Percentiles rank a stretch among this genome's conserved stretches.
These are phyloP conservation scores for Pyropia haitanensis DNA, from an alignment of 23 red algal species.

Conservation along the genomic window DNA sequence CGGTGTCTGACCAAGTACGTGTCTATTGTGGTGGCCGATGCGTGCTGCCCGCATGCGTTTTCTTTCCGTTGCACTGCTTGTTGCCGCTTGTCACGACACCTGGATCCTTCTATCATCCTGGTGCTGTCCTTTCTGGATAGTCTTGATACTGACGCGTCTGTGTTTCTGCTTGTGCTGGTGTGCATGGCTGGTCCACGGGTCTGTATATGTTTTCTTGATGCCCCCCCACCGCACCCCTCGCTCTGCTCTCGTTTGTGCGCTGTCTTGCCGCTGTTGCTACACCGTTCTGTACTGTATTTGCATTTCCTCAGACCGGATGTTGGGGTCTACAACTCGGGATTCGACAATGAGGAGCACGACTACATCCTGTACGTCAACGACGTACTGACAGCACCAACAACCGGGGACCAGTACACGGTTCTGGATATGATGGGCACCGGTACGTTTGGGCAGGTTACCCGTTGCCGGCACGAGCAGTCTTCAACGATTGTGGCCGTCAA, in stretches of 20 bases:
- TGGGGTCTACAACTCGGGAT: slow-evolving; percentile 28
- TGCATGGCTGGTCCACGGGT: too few relatives aligned
- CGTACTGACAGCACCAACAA: slow-evolving; percentile 20
- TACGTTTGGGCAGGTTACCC: slow-evolving; percentile 90
- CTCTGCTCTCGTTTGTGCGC: too few relatives aligned
- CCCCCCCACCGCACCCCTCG: too few relatives aligned
- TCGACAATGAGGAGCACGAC: slow-evolving; percentile 68
- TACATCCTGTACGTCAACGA: slow-evolving; percentile 76
- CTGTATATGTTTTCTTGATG: too few relatives aligned
- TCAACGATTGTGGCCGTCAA: slow-evolving; percentile 73
- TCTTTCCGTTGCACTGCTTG: neutral
- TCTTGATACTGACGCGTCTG: too few relatives aligned
- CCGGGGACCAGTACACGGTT: slow-evolving; percentile 43
- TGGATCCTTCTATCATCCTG: too few relatives aligned
- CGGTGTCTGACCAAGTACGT: slow-evolving; percentile 32
- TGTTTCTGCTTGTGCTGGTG: too few relatives aligned
- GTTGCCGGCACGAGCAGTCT: slow-evolving; percentile 45
- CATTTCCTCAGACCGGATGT: slow-evolving; percentile 2
- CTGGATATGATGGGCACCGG: slow-evolving; percentile 76
- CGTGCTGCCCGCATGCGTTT: neutral
- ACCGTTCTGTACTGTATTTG: neutral
- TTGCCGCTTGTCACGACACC: too few relatives aligned
- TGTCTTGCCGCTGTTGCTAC: neutral
- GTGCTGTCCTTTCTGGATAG: too few relatives aligned
- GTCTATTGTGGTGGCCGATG: neutral